A percentile compares a stretch with the other conserved stretches of the same genome.
These are phyloP conservation scores for Diversispora eburnea DNA, from an alignment of 192 early-diverging fungal genomes.

Conservation along the genomic window DNA sequence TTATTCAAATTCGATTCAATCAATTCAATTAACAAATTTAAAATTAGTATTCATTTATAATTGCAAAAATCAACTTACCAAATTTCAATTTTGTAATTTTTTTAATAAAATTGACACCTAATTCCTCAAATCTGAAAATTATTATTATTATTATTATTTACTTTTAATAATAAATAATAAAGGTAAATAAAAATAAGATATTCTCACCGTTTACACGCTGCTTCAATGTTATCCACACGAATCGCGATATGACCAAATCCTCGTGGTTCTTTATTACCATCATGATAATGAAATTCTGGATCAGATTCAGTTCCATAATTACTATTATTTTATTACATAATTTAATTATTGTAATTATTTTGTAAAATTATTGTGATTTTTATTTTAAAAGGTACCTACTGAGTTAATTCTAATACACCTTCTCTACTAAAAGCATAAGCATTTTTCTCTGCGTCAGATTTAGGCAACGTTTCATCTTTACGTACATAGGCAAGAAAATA, in stretches of 20 bases:
- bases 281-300: constrained; percentile 57
- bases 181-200: too few species aligned
- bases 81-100: constrained; percentile 67
- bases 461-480: constrained; percentile 41
- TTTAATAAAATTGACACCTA: constrained; percentile 76
- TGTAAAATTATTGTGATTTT: background rate
- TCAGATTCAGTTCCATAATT: constrained; percentile 81
- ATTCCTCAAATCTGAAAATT: constrained; percentile 56
- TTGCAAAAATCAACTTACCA: constrained; percentile 41
- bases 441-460: constrained; percentile 44
- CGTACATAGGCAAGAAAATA: constrained; percentile 73
- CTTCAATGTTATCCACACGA: constrained; percentile 73
- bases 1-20: background rate
- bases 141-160: too few species aligned
- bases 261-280: constrained; percentile 67
- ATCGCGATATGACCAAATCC: constrained; percentile 86
- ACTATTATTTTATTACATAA: constrained; percentile 31
- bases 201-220: constrained; percentile 50
- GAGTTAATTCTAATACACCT: constrained; percentile 79
- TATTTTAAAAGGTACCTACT: constrained; percentile 44
- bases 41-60: background rate
- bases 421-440: constrained; percentile 58
- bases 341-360: background rate
- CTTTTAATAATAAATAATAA: too few species aligned
- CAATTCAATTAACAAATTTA: background rate